These are phyloP conservation scores for Phyllosticta ampelicida DNA, from an alignment of 2,329 filamentous ascomycete species.

Conservation along the genomic window DNA sequence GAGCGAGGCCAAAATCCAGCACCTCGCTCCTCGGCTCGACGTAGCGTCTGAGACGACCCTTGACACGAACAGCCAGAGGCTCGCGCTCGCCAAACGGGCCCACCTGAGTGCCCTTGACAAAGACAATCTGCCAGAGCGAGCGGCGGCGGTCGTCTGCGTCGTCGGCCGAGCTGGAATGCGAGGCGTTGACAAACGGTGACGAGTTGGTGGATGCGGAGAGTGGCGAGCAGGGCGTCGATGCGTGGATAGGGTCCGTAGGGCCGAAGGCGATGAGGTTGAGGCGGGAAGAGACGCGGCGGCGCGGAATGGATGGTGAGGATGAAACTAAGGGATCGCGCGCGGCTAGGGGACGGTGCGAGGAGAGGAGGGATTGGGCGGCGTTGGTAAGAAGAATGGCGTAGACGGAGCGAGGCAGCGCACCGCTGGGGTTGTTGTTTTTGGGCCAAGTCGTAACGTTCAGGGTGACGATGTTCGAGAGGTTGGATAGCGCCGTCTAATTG, in stretches of 20 bases:
- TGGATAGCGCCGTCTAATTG: constrained; percentile 24
- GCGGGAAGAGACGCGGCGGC: not conserved
- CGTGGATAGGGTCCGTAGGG: constrained; percentile 1
- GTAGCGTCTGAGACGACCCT: constrained; percentile 36
- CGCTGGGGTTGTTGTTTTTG: constrained; percentile 30
- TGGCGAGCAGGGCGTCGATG: not conserved
- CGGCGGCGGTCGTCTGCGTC: constrained; percentile 34
- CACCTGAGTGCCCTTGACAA: constrained; percentile 32
- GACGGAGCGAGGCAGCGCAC: constrained; percentile 30
- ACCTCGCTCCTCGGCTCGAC: constrained; percentile 36
- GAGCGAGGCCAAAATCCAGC: constrained; percentile 29
- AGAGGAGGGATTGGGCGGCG: constrained; percentile 23
- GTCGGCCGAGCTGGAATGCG: constrained; percentile 34
- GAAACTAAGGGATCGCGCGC: constrained; percentile 12
- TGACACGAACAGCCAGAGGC: constrained; percentile 33
- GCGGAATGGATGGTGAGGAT: not conserved
- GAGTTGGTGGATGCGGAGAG: not conserved
- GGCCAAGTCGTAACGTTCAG: constrained; percentile 41
- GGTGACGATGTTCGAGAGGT: constrained; percentile 32
- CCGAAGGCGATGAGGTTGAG: constrained; percentile 11
- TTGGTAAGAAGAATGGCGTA: constrained; percentile 37
- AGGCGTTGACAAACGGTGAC: constrained; percentile 34
- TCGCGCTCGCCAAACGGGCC: constrained; percentile 32
- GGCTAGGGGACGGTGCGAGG: constrained; percentile 4
- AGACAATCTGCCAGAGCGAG: constrained; percentile 33